Evolutionary conservation across 2,329 filamentous ascomycete species (phyloP).

Genomic region (Ceratocystis colombiana): DNA sequence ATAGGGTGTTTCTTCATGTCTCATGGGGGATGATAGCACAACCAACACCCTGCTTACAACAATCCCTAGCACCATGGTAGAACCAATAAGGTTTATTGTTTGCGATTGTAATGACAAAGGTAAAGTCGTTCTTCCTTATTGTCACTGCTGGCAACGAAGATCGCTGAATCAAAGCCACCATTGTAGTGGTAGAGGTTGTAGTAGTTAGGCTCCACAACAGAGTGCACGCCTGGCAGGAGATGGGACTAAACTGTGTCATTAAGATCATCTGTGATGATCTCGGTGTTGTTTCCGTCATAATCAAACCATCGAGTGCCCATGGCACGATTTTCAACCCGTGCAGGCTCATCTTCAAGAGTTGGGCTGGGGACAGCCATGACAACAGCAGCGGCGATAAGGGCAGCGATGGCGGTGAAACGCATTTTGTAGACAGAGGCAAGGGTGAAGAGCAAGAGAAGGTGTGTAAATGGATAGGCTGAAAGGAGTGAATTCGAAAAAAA

Average conservation of each 20-base stretch:
- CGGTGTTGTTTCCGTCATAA: too few species aligned
- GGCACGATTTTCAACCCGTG: not conserved
- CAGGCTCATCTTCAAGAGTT: not conserved
- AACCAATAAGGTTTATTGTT: not conserved
- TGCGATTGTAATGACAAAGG: conserved; percentile 31
- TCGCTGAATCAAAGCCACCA: not conserved
- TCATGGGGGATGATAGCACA: conserved; percentile 24
- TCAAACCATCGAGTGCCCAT: too few species aligned
- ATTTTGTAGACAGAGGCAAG: not conserved
- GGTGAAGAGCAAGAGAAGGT: too few species aligned
- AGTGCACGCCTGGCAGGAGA: not conserved
- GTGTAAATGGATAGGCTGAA: too few species aligned
- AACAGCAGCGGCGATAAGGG: not conserved
- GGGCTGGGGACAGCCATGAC: not conserved
- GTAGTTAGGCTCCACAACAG: not conserved
- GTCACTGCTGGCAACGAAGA: not conserved
- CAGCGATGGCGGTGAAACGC: conserved; percentile 25
- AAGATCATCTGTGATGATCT: too few species aligned
- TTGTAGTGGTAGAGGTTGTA: not conserved
- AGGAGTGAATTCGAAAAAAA: too few species aligned
- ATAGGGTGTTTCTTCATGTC: not conserved
- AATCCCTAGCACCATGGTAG: not conserved
- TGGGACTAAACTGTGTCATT: not conserved
- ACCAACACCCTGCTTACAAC: conserved; percentile 28
- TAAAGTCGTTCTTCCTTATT: conserved; percentile 28